A percentile compares a stretch with the other conserved stretches of the same genome.
Evolutionary conservation across 352 stramenopile species (phyloP).

Genomic region (Phytophthora syringae): DNA sequence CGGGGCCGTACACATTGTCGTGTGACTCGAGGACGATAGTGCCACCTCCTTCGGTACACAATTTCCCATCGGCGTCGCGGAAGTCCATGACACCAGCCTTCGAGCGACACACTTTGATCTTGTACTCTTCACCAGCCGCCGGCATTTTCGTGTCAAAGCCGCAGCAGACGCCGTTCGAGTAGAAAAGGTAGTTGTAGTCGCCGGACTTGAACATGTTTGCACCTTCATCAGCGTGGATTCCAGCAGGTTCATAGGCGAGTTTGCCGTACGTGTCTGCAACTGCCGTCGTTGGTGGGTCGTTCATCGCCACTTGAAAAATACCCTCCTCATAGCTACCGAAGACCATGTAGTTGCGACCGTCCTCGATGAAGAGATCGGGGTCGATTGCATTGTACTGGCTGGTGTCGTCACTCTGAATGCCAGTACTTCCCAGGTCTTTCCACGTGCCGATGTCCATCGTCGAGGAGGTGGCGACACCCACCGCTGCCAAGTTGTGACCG

Average conservation of each 20-base stretch:
- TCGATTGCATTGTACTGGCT: conserved; percentile 36
- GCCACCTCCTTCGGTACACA: conserved; percentile 25
- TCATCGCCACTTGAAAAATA: conserved; percentile 23
- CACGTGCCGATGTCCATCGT: conserved; percentile 31
- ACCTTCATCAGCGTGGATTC: conserved; percentile 24
- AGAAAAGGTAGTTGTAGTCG: conserved; percentile 38
- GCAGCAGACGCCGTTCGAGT: conserved; percentile 33
- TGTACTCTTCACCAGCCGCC: conserved; percentile 25
- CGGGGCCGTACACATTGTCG: conserved; percentile 25
- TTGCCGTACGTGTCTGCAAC: conserved; percentile 21
- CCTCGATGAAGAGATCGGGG: conserved; percentile 24
- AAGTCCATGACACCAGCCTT: conserved; percentile 32
- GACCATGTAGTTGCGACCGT: conserved; percentile 26
- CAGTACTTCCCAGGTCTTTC: conserved; percentile 26
- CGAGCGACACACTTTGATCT: conserved; percentile 36
- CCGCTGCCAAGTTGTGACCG: conserved; percentile 25
- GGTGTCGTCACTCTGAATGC: conserved; percentile 23
- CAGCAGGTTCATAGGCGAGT: conserved; percentile 26
- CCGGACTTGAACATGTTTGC: conserved; percentile 35
- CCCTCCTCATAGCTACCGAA: conserved; percentile 33
- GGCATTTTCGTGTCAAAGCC: conserved; percentile 28
- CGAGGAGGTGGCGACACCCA: conserved; percentile 23
- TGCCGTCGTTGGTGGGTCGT: conserved; percentile 8
- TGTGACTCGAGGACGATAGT: conserved; percentile 24
- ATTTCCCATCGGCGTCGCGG: conserved; percentile 18